A percentile compares a stretch with the other conserved stretches of the same genome.
phyloP scores from a whole-genome alignment of 2,329 filamentous ascomycete species.

The Didymella exigua region DNA sequence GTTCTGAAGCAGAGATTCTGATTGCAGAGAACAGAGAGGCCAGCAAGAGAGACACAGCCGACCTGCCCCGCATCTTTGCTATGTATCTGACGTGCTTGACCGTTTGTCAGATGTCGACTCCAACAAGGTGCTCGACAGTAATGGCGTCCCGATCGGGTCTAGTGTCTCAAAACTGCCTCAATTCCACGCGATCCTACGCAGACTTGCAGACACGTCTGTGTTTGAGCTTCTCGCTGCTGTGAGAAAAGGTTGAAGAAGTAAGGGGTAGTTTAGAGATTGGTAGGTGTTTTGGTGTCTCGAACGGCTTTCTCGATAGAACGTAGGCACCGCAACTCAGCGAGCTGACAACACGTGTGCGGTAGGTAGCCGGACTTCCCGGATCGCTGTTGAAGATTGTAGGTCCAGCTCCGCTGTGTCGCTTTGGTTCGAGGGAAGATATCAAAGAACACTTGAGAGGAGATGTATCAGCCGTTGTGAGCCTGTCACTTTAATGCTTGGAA shows the following conservation, averaged over 20 bases:
- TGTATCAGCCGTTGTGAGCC: background rate
- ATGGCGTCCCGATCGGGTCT: conserved; percentile 24
- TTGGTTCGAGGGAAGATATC: too few relatives aligned
- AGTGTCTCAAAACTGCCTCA: conserved; percentile 39
- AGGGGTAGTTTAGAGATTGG: background rate
- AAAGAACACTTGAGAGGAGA: background rate
- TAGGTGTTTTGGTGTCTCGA: background rate
- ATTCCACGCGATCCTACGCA: conserved; percentile 19
- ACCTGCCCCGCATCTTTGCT: conserved; percentile 36
- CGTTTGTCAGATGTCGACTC: conserved; percentile 27
- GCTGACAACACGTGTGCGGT: too few relatives aligned
- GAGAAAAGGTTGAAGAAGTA: background rate
- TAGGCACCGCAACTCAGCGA: too few relatives aligned
- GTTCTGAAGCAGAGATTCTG: conserved; percentile 31
- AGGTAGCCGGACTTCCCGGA: too few relatives aligned
- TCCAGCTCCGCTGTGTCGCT: too few relatives aligned
- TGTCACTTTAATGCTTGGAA: background rate
- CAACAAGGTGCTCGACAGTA: conserved; percentile 41
- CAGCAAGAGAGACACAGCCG: conserved; percentile 19
- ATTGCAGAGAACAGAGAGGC: conserved; percentile 20
- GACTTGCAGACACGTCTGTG: background rate
- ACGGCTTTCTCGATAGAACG: too few relatives aligned
- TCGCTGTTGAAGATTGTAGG: too few relatives aligned
- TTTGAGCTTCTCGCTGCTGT: background rate
- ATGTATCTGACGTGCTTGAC: conserved; percentile 15